Evolutionary conservation across 176 grass and related monocot species (phyloP), one percentile per base, ranked within the genome.

Genomic region (Canna indica): DNA sequence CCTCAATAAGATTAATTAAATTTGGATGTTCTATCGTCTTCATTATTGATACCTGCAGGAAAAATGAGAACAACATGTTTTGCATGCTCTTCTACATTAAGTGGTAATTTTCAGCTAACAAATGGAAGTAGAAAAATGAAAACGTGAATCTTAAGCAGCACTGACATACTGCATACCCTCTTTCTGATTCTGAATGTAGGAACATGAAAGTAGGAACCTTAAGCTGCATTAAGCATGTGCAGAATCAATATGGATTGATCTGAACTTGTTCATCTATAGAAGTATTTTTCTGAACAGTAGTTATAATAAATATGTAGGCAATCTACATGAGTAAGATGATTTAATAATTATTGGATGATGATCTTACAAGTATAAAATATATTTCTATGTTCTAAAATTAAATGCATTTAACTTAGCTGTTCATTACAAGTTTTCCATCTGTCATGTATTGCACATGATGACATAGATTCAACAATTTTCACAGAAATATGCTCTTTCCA

Each of bases 1-100:
- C 93, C 78, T 97, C 93, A 72, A 97, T 76, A 36, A 90, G 86
- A 87, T 97, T 97, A 78, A 92, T 84, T 79, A 92, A 87, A 83
- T 92, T 92, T 61, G 93, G 88, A 83, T 97, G 88, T 72, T 91
- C 81, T 80, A 97, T 63, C 75, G 84, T 85, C 86, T 97, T 90
- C 88, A 97, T 97, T 73, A 97, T 89, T 39, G 84, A 85, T 56
- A 92, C 84, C 86, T 97, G 81, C 67, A 31, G 36, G 75, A 47
- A 47, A 78, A 64, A 14, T 75, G 6, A 84, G 65, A 46, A 68
- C n/a, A n/a, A n/a, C n/a, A n/a, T n/a, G n/a, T n/a, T n/a, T n/a
- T n/a, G n/a, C n/a, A n/a, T 36, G 18, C 17, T 44, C 18, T 42
- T 68, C 39, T 26, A 5, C 39, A 26, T 26, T 11, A 67, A 32